A percentile compares a stretch with the other conserved stretches of the same genome.
Evolutionary conservation across 495 filamentous ascomycete species (phyloP).

Genomic region (Trichoderma virens): DNA sequence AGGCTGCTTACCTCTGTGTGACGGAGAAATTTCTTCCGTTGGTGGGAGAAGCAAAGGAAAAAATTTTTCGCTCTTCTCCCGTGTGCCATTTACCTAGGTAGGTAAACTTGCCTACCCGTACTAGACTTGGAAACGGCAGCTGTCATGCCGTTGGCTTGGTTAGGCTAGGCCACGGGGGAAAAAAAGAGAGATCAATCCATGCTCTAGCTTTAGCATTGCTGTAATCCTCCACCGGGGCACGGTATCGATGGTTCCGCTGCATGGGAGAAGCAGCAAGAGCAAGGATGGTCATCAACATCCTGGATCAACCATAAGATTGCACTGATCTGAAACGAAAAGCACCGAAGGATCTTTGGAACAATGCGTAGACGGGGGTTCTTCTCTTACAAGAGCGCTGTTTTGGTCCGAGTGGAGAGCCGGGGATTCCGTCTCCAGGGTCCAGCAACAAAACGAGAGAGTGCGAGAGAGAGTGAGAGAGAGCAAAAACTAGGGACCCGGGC

Average conservation of each 20-base stretch:
- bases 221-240: background rate
- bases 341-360: background rate
- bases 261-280: background rate
- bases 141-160: background rate
- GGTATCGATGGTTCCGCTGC: background rate
- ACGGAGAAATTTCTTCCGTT: no score
- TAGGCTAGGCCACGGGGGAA: background rate
- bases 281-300: background rate
- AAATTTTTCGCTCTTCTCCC: no score
- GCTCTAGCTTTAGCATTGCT: background rate
- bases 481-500: background rate
- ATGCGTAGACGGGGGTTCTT: no score
- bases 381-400: no score
- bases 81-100: no score
- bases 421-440: no score
- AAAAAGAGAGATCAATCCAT: background rate
- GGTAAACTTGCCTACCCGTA: no score
- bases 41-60: no score
- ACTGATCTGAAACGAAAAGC: conserved; percentile 5
- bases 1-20: no score
- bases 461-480: background rate
- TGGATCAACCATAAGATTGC: background rate
- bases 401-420: background rate
- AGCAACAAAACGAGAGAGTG: background rate
- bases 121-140: background rate